A percentile compares a stretch with the other conserved stretches of the same genome.
Conservation (phyloP, 805 yeast species). For the Spathaspora sp. region DNA sequence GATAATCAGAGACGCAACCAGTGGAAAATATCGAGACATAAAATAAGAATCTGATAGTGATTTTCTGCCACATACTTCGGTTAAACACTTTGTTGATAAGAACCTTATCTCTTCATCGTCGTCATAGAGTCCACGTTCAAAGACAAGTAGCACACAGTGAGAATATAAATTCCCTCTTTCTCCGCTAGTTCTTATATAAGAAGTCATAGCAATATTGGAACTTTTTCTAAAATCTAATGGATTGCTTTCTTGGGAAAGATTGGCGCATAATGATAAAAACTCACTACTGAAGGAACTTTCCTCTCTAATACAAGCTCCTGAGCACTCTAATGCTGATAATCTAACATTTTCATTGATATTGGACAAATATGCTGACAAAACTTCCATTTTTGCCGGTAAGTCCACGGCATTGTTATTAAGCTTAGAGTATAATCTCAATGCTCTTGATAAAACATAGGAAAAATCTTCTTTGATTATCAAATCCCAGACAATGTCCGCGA, state of each 20-base stretch:
- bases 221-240: background rate
- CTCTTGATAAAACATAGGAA: background rate
- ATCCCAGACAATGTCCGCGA: background rate
- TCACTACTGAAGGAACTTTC: background rate
- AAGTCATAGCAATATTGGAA: background rate
- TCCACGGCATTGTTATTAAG: background rate
- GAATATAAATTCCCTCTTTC: conserved; percentile 1
- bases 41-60: conserved; percentile 1
- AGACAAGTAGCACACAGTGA: conserved; percentile 3
- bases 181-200: conserved; percentile 1
- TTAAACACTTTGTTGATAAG: conserved; percentile 41
- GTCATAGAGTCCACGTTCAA: conserved; percentile 41
- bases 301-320: background rate
- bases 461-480: background rate
- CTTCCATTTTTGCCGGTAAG: background rate
- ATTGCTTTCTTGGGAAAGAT: background rate
- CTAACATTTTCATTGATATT: background rate
- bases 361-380: background rate
- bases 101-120: conserved; percentile 64
- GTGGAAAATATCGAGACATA: conserved; percentile 3
- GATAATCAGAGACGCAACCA: background rate
- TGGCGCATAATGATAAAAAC: background rate
- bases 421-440: conserved; percentile 1
- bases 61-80: conserved; percentile 20
- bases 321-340: conserved; percentile 1